These are phyloP conservation scores for Glaciozyma antarctica DNA, from an alignment of 768 basidiomycete genomes.

Conservation along the genomic window DNA sequence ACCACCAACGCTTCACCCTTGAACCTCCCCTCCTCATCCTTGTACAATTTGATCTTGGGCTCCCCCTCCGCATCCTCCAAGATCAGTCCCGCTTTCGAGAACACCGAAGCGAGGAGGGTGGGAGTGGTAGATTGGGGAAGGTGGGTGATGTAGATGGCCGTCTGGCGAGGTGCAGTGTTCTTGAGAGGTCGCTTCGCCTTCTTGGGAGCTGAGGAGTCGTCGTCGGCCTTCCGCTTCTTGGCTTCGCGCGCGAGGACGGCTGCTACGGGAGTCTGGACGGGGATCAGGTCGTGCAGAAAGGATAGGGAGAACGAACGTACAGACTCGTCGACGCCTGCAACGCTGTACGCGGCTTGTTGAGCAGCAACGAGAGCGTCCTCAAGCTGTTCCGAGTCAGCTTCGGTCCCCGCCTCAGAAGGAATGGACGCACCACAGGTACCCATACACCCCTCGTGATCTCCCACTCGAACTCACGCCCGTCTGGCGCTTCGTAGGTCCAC, in stretches of 20 bases:
- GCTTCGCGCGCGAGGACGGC: conserved; percentile 58
- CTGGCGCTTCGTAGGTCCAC: conserved; percentile 80
- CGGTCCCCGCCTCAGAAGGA: neutral
- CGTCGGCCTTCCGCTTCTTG: conserved; percentile 56
- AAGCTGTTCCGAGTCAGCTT: conserved; percentile 46
- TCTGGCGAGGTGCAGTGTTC: conserved; percentile 37
- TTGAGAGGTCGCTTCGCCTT: conserved; percentile 19
- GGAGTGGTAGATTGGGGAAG: conserved; percentile 65
- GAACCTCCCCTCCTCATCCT: conserved; percentile 68
- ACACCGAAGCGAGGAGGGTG: conserved; percentile 72
- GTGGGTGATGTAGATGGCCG: conserved; percentile 67
- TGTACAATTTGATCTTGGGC: conserved; percentile 92
- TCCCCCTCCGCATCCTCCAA: conserved; percentile 86
- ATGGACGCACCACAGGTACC: conserved; percentile 59
- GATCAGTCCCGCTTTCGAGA: conserved; percentile 81
- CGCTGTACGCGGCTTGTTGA: conserved; percentile 91
- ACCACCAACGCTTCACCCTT: conserved; percentile 92
- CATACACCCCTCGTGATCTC: conserved; percentile 64
- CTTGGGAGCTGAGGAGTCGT: conserved; percentile 56
- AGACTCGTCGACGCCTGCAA: conserved; percentile 87
- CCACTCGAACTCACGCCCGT: conserved; percentile 79
- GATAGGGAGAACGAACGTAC: conserved; percentile 41
- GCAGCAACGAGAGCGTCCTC: conserved; percentile 76
- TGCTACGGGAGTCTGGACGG: conserved; percentile 31
- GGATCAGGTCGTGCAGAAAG: neutral